Evolutionary conservation across 495 filamentous ascomycete genomes (phyloP).

Genomic region (Aspergillus wentii): DNA sequence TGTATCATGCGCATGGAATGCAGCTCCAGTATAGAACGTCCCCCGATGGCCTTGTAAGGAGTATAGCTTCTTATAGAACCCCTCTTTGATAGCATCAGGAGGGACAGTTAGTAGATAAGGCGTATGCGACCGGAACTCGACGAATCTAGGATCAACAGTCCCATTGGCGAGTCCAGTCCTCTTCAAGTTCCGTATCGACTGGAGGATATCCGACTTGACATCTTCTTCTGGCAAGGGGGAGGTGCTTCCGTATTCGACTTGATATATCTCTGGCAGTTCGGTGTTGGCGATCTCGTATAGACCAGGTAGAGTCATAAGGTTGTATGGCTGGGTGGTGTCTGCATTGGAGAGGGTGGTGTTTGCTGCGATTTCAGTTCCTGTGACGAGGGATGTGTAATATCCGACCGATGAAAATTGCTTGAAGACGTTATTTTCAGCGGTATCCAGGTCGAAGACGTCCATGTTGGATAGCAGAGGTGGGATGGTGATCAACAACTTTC

Average conservation of each 20-base stretch:
- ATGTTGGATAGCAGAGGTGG: constrained; percentile 26
- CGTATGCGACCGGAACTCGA: no score
- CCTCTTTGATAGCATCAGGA: constrained; percentile 13
- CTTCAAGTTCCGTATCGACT: not conserved
- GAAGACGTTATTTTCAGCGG: constrained; percentile 32
- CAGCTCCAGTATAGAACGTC: constrained; percentile 23
- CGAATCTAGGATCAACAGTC: no score
- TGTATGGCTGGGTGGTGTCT: not conserved
- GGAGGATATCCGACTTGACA: not conserved
- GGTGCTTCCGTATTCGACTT: constrained; percentile 5
- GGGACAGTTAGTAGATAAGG: no score
- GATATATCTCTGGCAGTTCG: constrained; percentile 2
- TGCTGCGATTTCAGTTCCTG: constrained; percentile 3
- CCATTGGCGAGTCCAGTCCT: no score
- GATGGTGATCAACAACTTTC: constrained; percentile 38
- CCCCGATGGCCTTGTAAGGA: constrained; percentile 20
- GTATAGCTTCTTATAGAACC: constrained; percentile 23
- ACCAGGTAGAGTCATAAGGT: not conserved
- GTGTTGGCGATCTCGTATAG: constrained; percentile 4
- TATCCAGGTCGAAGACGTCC: constrained; percentile 25
- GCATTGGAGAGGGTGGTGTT: not conserved
- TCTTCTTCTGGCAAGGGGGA: not conserved
- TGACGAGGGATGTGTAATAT: constrained; percentile 17
- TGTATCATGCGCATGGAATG: constrained; percentile 19
- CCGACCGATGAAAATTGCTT: constrained; percentile 19